phyloP scores from a whole-genome alignment of 169 alveolate genomes.

The Plasmodium relictum region DNA sequence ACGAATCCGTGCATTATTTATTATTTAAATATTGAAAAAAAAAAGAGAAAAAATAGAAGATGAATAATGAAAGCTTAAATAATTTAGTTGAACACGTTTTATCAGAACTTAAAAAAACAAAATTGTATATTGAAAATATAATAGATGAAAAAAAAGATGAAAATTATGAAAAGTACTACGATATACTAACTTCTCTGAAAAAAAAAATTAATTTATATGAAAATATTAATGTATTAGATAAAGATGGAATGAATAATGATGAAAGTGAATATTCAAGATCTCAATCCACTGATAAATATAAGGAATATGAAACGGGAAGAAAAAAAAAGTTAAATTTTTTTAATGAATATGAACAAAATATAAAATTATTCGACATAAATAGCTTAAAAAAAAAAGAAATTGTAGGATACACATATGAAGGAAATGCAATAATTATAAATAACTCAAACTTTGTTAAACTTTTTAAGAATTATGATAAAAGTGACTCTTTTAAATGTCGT shows the following conservation, averaged over 20 bases:
- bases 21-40: too few relatives aligned
- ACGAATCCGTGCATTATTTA: too few relatives aligned
- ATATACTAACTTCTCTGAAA: background rate
- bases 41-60: background rate
- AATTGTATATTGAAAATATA: conserved; percentile 2
- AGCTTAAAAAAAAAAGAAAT: conserved; percentile 42
- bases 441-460: conserved; percentile 43
- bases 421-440: conserved; percentile 59
- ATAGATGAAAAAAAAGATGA: background rate
- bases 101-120: conserved; percentile 48
- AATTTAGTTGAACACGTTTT: conserved; percentile 9
- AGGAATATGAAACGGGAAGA: background rate
- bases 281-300: background rate
- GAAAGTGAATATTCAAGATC: background rate
- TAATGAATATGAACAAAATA: conserved; percentile 24
- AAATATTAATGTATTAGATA: background rate
- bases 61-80: conserved; percentile 7
- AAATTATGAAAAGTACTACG: conserved; percentile 18
- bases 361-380: background rate
- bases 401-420: conserved; percentile 59
- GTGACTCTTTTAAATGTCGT: background rate
- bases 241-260: background rate
- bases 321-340: conserved; percentile 12
- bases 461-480: conserved; percentile 22
- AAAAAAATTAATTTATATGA: conserved; percentile 23